These are phyloP conservation scores for Neonectria ditissima DNA, from an alignment of 2,329 filamentous ascomycete genomes.

Conservation along the genomic window DNA sequence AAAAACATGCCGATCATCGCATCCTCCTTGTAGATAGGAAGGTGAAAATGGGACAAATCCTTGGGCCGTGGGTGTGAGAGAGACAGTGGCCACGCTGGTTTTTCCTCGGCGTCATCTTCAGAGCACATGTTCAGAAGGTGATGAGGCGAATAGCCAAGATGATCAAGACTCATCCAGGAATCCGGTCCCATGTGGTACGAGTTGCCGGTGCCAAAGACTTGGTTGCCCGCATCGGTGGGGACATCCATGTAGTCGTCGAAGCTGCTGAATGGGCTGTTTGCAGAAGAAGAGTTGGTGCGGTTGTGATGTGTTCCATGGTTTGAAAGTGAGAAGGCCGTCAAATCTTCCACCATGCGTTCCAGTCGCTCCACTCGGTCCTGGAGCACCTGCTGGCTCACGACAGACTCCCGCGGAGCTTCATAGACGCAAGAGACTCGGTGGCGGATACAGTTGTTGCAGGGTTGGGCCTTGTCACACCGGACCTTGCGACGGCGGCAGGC, in stretches of 20 bases:
- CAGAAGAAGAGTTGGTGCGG: slow-evolving; percentile 24
- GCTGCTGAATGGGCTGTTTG: slow-evolving; percentile 31
- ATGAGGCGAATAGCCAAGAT: slow-evolving; percentile 22
- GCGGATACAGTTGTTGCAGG: slow-evolving; percentile 36
- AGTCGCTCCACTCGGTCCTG: slow-evolving; percentile 35
- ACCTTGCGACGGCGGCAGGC: slow-evolving; percentile 36
- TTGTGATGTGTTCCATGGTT: slow-evolving; percentile 16
- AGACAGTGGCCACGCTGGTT: slow-evolving; percentile 21
- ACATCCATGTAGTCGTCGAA: slow-evolving; percentile 28
- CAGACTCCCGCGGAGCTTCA: slow-evolving; percentile 33
- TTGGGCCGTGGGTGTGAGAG: slow-evolving; percentile 16
- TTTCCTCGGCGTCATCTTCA: slow-evolving; percentile 11
- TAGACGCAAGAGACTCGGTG: slow-evolving; percentile 34
- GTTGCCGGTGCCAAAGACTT: slow-evolving; percentile 22
- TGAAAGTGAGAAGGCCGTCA: slow-evolving; percentile 28
- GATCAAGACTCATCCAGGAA: slow-evolving; percentile 30
- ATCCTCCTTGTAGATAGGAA: slow-evolving; percentile 28
- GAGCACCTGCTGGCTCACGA: slow-evolving; percentile 33
- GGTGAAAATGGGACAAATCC: slow-evolving; percentile 24
- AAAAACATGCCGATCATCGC: slow-evolving; percentile 26
- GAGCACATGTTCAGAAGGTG: slow-evolving; percentile 25
- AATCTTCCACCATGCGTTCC: slow-evolving; percentile 33
- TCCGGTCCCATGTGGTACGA: slow-evolving; percentile 29
- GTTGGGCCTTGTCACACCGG: slow-evolving; percentile 34
- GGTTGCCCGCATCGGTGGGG: slow-evolving; percentile 25